These are phyloP conservation scores for Collybia mongolica DNA, from an alignment of 768 basidiomycete genomes.

Conservation along the genomic window DNA sequence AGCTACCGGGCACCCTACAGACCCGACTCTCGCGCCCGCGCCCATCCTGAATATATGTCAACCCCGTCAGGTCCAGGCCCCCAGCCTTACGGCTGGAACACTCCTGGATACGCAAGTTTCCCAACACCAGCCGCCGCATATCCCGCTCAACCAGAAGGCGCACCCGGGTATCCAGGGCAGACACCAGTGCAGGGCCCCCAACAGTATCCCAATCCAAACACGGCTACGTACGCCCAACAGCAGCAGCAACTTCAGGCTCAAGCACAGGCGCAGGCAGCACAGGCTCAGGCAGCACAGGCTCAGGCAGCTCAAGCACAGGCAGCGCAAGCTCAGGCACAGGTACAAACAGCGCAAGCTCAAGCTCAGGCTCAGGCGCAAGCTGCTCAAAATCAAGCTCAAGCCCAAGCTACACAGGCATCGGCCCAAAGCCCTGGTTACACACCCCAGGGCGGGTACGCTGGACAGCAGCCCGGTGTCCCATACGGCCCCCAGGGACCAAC, in stretches of 20 bases:
- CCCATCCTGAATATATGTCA: not conserved
- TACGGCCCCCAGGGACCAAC: slow-evolving; percentile 38
- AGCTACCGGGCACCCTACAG: slow-evolving; percentile 17
- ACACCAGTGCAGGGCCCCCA: slow-evolving; percentile 4
- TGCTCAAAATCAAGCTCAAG: slow-evolving; percentile 19
- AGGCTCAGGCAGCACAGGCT: slow-evolving; percentile 8
- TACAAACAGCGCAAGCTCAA: slow-evolving; percentile 9
- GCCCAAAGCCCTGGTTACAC: slow-evolving; percentile 19
- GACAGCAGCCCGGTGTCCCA: slow-evolving; percentile 31
- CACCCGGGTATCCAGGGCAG: slow-evolving; percentile 1
- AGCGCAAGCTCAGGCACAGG: slow-evolving; percentile 6
- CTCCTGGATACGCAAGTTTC: slow-evolving; percentile 38
- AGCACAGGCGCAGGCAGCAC: slow-evolving; percentile 5
- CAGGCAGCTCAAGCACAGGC: slow-evolving; percentile 10
- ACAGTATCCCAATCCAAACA: not conserved
- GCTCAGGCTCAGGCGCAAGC: slow-evolving; percentile 22
- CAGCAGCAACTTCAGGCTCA: slow-evolving; percentile 11
- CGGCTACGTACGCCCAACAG: slow-evolving; percentile 21
- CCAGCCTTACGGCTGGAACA: slow-evolving; percentile 54
- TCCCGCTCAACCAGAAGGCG: slow-evolving; percentile 8
- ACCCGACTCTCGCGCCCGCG: slow-evolving; percentile 19
- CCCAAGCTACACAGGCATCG: slow-evolving; percentile 17
- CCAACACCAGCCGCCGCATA: slow-evolving; percentile 16
- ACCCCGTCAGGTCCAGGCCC: not conserved
- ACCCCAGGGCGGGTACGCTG: slow-evolving; percentile 26